Evolutionary conservation across 2,329 filamentous ascomycete species (phyloP).

Genomic region (Colletotrichum tropicicola): DNA sequence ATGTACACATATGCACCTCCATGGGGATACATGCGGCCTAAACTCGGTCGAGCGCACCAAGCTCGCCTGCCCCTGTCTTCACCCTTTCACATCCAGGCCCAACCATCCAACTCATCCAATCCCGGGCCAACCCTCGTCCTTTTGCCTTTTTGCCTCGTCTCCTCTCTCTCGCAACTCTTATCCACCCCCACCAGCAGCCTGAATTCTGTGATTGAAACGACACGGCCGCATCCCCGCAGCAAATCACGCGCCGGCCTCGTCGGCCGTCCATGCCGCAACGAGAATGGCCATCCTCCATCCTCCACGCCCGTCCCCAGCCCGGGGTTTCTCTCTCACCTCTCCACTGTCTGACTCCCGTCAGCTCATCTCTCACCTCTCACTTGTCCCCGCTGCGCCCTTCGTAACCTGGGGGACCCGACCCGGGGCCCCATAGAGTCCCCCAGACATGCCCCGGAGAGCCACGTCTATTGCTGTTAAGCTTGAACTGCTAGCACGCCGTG

Average conservation of each 20-base stretch:
- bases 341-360: neutral
- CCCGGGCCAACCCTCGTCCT: neutral
- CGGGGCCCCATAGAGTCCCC: constrained; percentile 4
- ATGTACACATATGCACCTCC: constrained; percentile 2
- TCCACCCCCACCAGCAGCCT: constrained; percentile 16
- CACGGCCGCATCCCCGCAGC: neutral
- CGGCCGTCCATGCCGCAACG: constrained; percentile 5
- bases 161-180: neutral
- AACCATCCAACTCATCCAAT: neutral
- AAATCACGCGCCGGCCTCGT: constrained; percentile 9
- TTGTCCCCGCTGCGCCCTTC: neutral
- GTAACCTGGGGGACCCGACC: constrained; percentile 7
- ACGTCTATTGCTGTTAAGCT: constrained; percentile 17
- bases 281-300: constrained; percentile 5
- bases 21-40: constrained; percentile 4
- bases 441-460: constrained; percentile 7
- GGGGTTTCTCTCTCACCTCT: neutral
- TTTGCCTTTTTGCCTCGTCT: constrained; percentile 19
- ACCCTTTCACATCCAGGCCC: neutral
- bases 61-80: neutral
- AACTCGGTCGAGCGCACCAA: constrained; percentile 12
- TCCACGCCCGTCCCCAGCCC: neutral
- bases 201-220: constrained; percentile 12
- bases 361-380: neutral
- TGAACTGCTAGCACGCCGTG: neutral